phyloP scores from a whole-genome alignment of 768 basidiomycete genomes.

The Chiua virens region DNA sequence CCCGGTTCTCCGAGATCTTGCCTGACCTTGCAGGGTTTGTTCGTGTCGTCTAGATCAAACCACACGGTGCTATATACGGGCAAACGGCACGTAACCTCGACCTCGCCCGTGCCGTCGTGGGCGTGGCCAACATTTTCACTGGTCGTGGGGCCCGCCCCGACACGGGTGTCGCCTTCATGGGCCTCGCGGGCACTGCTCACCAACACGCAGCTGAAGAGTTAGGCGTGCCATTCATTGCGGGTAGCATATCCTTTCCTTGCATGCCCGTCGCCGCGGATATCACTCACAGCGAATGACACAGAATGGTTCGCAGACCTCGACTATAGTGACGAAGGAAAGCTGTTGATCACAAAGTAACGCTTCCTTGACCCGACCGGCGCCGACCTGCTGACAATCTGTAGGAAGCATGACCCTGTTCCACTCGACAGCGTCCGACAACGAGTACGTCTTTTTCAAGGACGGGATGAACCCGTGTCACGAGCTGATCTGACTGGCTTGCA shows the following conservation, averaged over 20 bases:
- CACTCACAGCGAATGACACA: constrained; percentile 16
- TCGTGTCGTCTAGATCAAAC: constrained; percentile 46
- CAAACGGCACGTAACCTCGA: constrained; percentile 55
- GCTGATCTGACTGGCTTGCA: neutral
- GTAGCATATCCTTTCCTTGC: constrained; percentile 23
- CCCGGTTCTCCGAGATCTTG: neutral
- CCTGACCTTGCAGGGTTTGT: neutral
- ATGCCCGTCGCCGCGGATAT: neutral
- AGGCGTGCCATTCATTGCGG: constrained; percentile 62
- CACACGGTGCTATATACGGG: constrained; percentile 62
- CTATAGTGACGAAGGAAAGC: constrained; percentile 53
- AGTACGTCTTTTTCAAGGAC: constrained; percentile 29
- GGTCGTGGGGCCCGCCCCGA: constrained; percentile 17
- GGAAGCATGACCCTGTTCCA: constrained; percentile 51
- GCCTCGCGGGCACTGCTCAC: constrained; percentile 63
- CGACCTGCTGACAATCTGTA: too few species aligned
- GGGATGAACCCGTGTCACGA: too few species aligned
- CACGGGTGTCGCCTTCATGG: constrained; percentile 51
- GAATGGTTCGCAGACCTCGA: constrained; percentile 72
- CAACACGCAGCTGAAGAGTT: constrained; percentile 54
- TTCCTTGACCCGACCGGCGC: too few species aligned
- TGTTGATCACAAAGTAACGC: constrained; percentile 51
- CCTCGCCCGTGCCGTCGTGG: constrained; percentile 54
- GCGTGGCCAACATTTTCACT: constrained; percentile 52
- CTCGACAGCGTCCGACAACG: constrained; percentile 42